Percentiles rank a stretch among this genome's conserved stretches.
Evolutionary conservation across 306 rosid species (phyloP).

Genomic region (Casuarina glauca): DNA sequence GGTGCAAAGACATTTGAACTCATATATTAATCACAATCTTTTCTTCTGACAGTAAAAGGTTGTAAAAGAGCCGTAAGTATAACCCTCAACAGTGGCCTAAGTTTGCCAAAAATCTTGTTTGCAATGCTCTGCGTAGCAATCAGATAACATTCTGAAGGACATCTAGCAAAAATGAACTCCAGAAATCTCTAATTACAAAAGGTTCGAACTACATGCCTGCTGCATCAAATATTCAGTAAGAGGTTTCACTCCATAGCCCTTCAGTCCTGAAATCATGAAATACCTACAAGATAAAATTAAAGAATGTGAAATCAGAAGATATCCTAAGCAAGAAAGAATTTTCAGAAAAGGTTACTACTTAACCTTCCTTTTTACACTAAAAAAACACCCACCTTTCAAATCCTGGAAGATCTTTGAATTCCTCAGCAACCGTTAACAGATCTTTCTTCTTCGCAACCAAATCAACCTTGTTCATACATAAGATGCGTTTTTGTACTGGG

Average conservation of each 20-base stretch:
- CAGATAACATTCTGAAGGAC: not conserved
- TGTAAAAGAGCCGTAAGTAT: not conserved
- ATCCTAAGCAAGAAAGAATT: slow-evolving; percentile 19
- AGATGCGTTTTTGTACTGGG: slow-evolving; percentile 75
- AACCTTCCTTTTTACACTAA: slow-evolving; percentile 9
- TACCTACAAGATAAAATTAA: slow-evolving; percentile 49
- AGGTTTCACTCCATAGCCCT: slow-evolving; percentile 84
- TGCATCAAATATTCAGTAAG: slow-evolving; percentile 70
- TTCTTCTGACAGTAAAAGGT: not conserved
- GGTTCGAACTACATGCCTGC: slow-evolving; percentile 68
- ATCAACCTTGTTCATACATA: slow-evolving; percentile 95
- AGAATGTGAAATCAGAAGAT: slow-evolving; percentile 29
- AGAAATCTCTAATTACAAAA: slow-evolving; percentile 3
- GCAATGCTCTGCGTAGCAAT: not conserved
- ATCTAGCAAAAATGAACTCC: not conserved
- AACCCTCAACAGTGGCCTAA: not conserved
- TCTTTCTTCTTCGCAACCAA: slow-evolving; percentile 93
- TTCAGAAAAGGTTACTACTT: slow-evolving; percentile 12
- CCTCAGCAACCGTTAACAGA: slow-evolving; percentile 66
- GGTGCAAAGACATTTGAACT: not conserved
- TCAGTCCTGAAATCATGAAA: slow-evolving; percentile 94
- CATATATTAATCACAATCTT: not conserved
- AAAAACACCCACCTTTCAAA: slow-evolving; percentile 68
- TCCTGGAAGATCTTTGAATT: slow-evolving; percentile 89
- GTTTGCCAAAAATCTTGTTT: not conserved